Base-by-base conservation (phyloP, 768 basidiomycete species). In the Strobilomyces dryophilus region DNA sequence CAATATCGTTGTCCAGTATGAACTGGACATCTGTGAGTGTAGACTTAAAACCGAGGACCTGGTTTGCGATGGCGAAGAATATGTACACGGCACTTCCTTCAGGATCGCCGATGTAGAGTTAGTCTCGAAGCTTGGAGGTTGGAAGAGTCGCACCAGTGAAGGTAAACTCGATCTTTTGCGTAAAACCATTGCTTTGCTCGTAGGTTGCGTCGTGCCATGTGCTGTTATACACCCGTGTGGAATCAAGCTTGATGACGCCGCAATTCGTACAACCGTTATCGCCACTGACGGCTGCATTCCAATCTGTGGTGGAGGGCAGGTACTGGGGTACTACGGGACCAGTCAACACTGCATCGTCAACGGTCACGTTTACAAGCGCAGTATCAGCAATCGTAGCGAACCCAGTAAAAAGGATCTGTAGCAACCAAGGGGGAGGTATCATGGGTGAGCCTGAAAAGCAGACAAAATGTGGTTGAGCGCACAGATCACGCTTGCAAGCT, bases 141-240 rank as follows among this genome's bases (percentile, higher is more conserved):
- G 10, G 5, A 14, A 1, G 7, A 10, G 7, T 37, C 58, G 7
- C 36, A 49, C 62, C 62, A 26, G 40, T 50, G 8, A 58, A 63
- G 8, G 44, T 45, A 21, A 63, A 49, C 3, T 55, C 11, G 11
- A 64, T 34, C 3, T 8, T 10, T 35, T 29, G 55, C 10, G 26
- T 11, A 35, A 10, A 20, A 0, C 6, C 3, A 29, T 29, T 29
- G 29, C 29, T 29, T 29, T 1, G 2, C 36, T 12, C 3, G 34
- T 34, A 58, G 6, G 52, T 63, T 3, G 44, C 1, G 8, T 57
- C 61, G 15, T 63, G 62, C 62, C 62, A 63, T 39, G 62, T 63
- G 1, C 40, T 53, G 4, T 61, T 27, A 31, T 61, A 54, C 2
- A 40, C 56, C 17, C 2, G 14, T 1, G 50, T 14, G 8, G 54